Conservation (phyloP, 371 early-diverging fungal genomes). For the Capillidium heterosporum region DNA sequence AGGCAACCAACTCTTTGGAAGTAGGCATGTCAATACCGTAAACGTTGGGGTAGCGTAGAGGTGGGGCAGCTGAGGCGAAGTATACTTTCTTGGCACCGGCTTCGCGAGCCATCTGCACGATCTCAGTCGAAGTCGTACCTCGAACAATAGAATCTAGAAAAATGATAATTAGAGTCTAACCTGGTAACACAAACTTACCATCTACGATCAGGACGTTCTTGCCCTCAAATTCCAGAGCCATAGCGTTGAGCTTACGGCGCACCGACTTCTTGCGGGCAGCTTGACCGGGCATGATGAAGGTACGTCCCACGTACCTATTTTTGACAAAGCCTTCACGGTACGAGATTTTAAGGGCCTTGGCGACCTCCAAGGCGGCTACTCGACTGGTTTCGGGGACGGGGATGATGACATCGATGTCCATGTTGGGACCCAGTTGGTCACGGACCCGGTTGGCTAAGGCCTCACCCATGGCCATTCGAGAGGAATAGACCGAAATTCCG, state of each 20-base stretch:
- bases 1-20: constrained; percentile 75
- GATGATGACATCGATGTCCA: constrained; percentile 80
- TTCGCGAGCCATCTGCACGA: constrained; percentile 95
- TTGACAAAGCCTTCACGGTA: constrained; percentile 97
- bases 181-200: constrained; percentile 23
- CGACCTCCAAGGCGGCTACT: constrained; percentile 78
- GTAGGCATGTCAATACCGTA: constrained; percentile 99
- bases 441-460: constrained; percentile 69
- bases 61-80: constrained; percentile 93
- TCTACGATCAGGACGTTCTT: constrained; percentile 93
- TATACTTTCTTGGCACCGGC: constrained; percentile 95
- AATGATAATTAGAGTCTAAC: neutral
- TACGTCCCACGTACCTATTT: constrained; percentile 93
- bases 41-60: constrained; percentile 87
- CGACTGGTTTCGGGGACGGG: constrained; percentile 94
- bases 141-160: constrained; percentile 82
- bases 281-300: constrained; percentile 98
- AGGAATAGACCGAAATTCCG: constrained; percentile 93
- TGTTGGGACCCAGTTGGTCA: constrained; percentile 35
- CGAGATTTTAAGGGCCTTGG: constrained; percentile 60
- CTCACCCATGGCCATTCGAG: constrained; percentile 93
- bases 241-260: constrained; percentile 92
- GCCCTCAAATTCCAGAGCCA: constrained; percentile 84
- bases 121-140: constrained; percentile 93
- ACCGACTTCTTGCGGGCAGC: constrained; percentile 77